Evolutionary conservation across 306 rosid species (phyloP).

Genomic region (Quercus engelmannii): DNA sequence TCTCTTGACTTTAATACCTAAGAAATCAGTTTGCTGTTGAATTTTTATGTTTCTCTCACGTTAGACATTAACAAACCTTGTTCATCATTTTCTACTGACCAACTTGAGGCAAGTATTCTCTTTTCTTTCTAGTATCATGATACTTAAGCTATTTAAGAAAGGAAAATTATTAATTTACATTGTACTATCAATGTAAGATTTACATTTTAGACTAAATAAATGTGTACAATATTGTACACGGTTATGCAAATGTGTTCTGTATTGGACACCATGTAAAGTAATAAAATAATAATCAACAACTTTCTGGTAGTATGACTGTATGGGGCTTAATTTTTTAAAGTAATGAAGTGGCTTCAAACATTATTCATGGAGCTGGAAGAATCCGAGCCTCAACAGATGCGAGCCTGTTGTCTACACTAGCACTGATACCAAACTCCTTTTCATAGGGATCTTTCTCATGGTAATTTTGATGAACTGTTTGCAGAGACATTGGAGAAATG

Average conservation of each 20-base stretch:
- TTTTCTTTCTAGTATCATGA: constrained; percentile 40
- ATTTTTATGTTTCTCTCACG: background rate
- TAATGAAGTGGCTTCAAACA: background rate
- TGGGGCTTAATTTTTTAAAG: background rate
- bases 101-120: constrained; percentile 44
- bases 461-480: constrained; percentile 36
- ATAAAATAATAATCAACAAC: background rate
- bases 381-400: constrained; percentile 42
- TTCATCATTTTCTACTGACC: constrained; percentile 55
- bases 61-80: constrained; percentile 24
- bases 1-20: background rate
- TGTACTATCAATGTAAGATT: too few relatives aligned
- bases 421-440: constrained; percentile 33
- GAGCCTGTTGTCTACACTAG: constrained; percentile 30
- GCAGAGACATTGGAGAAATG: constrained; percentile 1
- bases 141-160: constrained; percentile 28
- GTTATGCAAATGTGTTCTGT: too few relatives aligned
- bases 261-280: background rate
- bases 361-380: constrained; percentile 52
- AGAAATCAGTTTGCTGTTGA: background rate
- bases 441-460: constrained; percentile 36
- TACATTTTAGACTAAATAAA: too few relatives aligned
- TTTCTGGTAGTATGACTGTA: background rate
- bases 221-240: too few relatives aligned
- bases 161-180: background rate